Evolutionary conservation across 2,329 filamentous ascomycete species (phyloP).

Genomic region (Bipolaris bicolor): DNA sequence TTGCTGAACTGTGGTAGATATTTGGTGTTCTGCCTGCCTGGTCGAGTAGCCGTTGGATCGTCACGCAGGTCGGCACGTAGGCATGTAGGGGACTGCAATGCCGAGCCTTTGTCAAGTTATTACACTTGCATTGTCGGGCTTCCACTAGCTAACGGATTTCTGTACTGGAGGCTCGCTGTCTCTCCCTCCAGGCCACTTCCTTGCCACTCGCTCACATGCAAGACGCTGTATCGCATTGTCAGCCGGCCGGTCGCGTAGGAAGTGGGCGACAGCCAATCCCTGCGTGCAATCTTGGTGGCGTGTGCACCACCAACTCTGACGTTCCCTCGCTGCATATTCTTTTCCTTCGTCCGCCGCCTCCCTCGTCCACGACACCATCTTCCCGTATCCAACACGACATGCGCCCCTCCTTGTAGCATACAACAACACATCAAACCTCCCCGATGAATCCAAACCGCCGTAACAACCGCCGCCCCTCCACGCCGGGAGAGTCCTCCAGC

Average conservation of each 20-base stretch:
- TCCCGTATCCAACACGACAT: slow-evolving; percentile 36
- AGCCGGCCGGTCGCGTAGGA: slow-evolving; percentile 1
- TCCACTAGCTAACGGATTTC: not conserved
- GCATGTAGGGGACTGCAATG: slow-evolving; percentile 4
- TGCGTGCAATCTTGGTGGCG: slow-evolving; percentile 16
- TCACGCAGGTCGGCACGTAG: slow-evolving; percentile 1
- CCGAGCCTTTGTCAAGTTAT: slow-evolving; percentile 11
- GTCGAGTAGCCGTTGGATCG: slow-evolving; percentile 6
- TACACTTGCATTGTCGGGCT: not conserved
- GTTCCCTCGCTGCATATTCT: slow-evolving; percentile 21
- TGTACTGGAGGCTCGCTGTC: not conserved
- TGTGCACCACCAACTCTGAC: slow-evolving; percentile 23
- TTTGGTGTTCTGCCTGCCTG: slow-evolving; percentile 13
- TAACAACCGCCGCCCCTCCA: slow-evolving; percentile 25
- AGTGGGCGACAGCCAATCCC: slow-evolving; percentile 16
- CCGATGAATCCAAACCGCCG: slow-evolving; percentile 41
- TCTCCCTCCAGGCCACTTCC: not conserved
- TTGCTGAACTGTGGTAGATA: slow-evolving; percentile 2
- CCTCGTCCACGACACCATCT: slow-evolving; percentile 13
- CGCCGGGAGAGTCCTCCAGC: slow-evolving; percentile 37
- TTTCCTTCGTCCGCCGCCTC: slow-evolving; percentile 18
- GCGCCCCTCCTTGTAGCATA: slow-evolving; percentile 27
- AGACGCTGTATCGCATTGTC: slow-evolving; percentile 7
- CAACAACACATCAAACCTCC: slow-evolving; percentile 17
- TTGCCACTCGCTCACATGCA: slow-evolving; percentile 3